Evolutionary conservation across 495 filamentous ascomycete species (phyloP).

Genomic region (Podospora tetraspora): DNA sequence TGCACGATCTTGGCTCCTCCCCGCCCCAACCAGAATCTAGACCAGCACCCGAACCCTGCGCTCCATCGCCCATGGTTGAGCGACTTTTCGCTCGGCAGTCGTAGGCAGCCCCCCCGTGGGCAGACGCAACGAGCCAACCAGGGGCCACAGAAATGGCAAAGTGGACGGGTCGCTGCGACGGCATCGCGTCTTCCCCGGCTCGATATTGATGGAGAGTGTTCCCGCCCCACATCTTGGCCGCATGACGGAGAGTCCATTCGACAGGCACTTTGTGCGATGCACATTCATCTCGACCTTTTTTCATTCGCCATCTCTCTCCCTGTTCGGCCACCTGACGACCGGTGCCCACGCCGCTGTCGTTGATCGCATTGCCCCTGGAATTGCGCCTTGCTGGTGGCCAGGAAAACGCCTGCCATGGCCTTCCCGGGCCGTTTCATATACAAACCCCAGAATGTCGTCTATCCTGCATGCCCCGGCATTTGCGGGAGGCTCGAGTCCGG

Average conservation of each 20-base stretch:
- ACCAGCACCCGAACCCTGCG: background rate
- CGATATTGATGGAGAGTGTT: slow-evolving; percentile 18
- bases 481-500: slow-evolving; percentile 15
- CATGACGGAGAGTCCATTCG: slow-evolving; percentile 20
- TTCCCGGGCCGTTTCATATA: slow-evolving; percentile 27
- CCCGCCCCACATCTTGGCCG: slow-evolving; percentile 21
- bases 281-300: slow-evolving; percentile 12
- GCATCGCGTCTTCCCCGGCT: slow-evolving; percentile 23
- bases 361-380: slow-evolving; percentile 9
- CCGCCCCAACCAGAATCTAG: background rate
- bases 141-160: background rate
- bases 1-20: background rate
- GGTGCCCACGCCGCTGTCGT: background rate
- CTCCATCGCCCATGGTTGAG: background rate
- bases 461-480: slow-evolving; percentile 25
- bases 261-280: slow-evolving; percentile 23
- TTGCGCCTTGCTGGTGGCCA: slow-evolving; percentile 8
- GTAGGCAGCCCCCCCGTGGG: background rate
- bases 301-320: background rate
- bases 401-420: slow-evolving; percentile 11
- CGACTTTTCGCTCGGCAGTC: slow-evolving; percentile 6
- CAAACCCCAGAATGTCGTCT: slow-evolving; percentile 1
- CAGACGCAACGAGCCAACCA: background rate
- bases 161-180: slow-evolving; percentile 6
- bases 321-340: background rate